Evolutionary conservation across 495 filamentous ascomycete species (phyloP).

Genomic region (Aspergillus saccharolyticus): DNA sequence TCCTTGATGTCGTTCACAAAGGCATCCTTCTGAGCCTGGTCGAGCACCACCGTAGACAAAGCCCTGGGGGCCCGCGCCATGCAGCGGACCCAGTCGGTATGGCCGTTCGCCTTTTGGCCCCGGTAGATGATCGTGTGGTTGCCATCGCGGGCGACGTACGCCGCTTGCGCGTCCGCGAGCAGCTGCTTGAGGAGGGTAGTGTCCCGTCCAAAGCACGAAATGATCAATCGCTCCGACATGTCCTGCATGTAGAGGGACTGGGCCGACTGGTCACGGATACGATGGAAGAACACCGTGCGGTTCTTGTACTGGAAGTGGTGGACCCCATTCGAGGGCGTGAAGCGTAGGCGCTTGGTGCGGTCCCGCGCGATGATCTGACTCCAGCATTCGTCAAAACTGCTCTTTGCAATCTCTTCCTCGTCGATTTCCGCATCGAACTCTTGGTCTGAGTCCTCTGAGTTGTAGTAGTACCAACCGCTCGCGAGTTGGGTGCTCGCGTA

Average conservation of each 20-base stretch:
- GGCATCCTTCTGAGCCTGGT: conserved; percentile 63
- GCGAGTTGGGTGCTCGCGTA: conserved; percentile 57
- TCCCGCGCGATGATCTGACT: conserved; percentile 39
- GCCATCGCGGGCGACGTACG: conserved; percentile 54
- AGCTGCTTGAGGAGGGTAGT: conserved; percentile 61
- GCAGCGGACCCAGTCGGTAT: conserved; percentile 57
- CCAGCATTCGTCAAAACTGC: conserved; percentile 41
- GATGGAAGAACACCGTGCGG: conserved; percentile 50
- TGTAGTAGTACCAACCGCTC: conserved; percentile 43
- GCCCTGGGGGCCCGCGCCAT: conserved; percentile 68
- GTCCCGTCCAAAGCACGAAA: conserved; percentile 63
- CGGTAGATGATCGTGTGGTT: conserved; percentile 64
- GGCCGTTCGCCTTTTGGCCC: conserved; percentile 33
- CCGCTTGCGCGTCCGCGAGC: conserved; percentile 56
- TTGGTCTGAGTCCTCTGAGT: conserved; percentile 37
- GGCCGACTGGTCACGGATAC: conserved; percentile 32
- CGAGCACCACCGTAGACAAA: conserved; percentile 79
- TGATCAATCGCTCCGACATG: conserved; percentile 51
- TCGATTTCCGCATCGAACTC: conserved; percentile 35
- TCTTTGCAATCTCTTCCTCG: conserved; percentile 21
- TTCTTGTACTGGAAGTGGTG: conserved; percentile 64
- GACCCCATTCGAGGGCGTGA: conserved; percentile 59
- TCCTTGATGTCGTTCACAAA: conserved; percentile 82
- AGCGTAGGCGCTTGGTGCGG: conserved; percentile 57
- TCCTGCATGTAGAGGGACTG: conserved; percentile 31